Base-by-base conservation (phyloP, 202 grass and related monocot species). In the Setaria italica region DNA sequence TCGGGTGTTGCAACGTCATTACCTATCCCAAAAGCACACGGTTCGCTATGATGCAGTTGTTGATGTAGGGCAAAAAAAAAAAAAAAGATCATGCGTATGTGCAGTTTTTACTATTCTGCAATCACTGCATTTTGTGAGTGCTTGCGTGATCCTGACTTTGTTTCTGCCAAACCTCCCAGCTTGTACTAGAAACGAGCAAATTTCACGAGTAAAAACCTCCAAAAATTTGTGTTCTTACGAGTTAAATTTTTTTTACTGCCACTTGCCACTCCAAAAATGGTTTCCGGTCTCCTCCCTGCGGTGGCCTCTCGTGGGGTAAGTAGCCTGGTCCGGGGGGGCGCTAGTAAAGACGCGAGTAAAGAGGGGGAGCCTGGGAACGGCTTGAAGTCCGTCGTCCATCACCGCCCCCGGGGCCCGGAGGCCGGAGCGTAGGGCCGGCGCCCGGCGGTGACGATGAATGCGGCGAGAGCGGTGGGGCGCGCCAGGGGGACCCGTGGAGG, bases 311-410 rank as follows among this genome's bases (percentile, higher is more conserved):
- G 47, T 74, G 32, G 72, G 15, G 50, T 41, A 41, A 35, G 39
- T 37, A 70, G 68, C 5, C 42, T 39, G 47, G 33, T 76, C 51
- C 50, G 33, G 72, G 39, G 39, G 39, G 6, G 20, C 72, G 50
- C 72, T 11, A 54, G 30, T 35, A 74, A 55, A 54, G 50, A n/a
- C 71, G 11, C 4, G 72, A 75, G 74, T 76, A 59, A 59, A 58
- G 72, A 37, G 3, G 32, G 2, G 46, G 3, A 41, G 39, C 39
- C 39, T 41, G 39, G 29, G 9, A 56, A 37, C 50, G 9, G 73
- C 73, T 58, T 58, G 0, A 57, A 76, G 34, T 14, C 53, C 73
- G 53, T 57, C 72, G 72, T 14, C 53, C 39, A 0, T 8, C 73
- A 1, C 16, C 50, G 49, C 1, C 49, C 48, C 48, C 3, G 72